Conservation (phyloP, 139 green algal species). For the Chlorella vulgaris region DNA sequence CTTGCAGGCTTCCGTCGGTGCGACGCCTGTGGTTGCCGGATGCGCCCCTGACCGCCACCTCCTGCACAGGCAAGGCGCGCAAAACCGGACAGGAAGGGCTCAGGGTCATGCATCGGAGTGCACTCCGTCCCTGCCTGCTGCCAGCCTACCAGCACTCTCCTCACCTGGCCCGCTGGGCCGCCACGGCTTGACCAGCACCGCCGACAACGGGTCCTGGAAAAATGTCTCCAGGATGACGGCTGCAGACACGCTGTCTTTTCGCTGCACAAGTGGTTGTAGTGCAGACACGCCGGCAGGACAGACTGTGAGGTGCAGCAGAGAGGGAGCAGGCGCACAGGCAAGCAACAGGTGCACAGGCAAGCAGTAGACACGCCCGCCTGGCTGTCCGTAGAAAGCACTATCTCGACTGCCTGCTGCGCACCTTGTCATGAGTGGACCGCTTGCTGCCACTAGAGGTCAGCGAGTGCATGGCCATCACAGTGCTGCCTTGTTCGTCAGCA, state of each 20-base stretch:
- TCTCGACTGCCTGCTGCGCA: not conserved
- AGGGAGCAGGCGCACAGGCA: no score
- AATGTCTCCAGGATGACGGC: slow-evolving; percentile 42
- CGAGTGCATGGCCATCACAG: not conserved
- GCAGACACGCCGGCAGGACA: not conserved
- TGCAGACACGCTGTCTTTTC: slow-evolving; percentile 42
- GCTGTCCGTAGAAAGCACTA: no score
- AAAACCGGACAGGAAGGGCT: not conserved
- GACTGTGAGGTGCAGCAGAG: no score
- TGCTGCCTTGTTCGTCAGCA: slow-evolving; percentile 25
- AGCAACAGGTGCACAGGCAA: no score
- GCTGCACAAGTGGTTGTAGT: slow-evolving; percentile 19
- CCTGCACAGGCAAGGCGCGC: not conserved
- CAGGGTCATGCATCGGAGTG: no score
- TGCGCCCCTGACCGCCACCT: not conserved
- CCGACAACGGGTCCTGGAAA: slow-evolving; percentile 29
- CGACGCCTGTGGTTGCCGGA: not conserved
- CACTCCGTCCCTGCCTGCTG: no score
- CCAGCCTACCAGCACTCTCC: no score
- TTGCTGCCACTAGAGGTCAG: slow-evolving; percentile 2
- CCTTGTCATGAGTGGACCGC: not conserved
- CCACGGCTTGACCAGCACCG: slow-evolving; percentile 23
- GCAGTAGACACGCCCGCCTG: no score
- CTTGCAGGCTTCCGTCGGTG: no score
- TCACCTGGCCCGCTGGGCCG: not conserved